Base-by-base conservation (phyloP, 2,329 filamentous ascomycete genomes). In the Fusarium paranaense region DNA sequence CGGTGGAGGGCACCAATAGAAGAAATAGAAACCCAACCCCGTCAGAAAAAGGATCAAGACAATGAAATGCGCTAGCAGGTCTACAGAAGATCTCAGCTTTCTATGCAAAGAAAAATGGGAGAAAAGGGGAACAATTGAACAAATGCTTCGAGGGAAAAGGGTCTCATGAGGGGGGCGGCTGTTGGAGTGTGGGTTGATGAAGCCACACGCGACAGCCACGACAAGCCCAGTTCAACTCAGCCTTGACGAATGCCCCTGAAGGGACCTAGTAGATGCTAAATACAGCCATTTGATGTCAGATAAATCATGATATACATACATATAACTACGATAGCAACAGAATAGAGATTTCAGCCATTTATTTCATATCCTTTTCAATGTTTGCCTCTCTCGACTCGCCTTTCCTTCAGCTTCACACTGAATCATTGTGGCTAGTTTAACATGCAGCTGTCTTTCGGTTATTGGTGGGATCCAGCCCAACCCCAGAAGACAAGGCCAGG, bases 391-490 rank as follows among this genome's bases (percentile, higher is more conserved):
- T 32, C 47, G 13, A 32, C 47, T 54, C 18, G 11, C 2, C 27
- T 14, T 2, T 30, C 25, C 4, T 50, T 30, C 47, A 52, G 47
- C 47, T 50, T 52, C 47, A n/a, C 50, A 20, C 27, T 32, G 27
- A 54, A 54, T 54, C 50, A 54, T 16, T 57, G 52, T 57, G 52
- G 52, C 52, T 57, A 37, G 56, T 27, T 58, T 30, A 6, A 38
- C 56, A 25, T 58, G 56, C 35, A 38, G 35, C 22, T 38, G 22
- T 20, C 22, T 37, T n/a, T 37, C 56, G 16, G 60, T 37, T 14
- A 75, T 74, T 73, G 72, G 72, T 70, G 62, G 64, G 64, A 72
- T 27, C 40, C 32, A 62, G 47, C 37, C 11, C 25, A 40, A 57
- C 70, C 33, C 57, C 57, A 30, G 57, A 38, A 40, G 37, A 37